Base-by-base conservation (phyloP, 805 yeast genomes). In the Wickerhamiella musiphila region DNA sequence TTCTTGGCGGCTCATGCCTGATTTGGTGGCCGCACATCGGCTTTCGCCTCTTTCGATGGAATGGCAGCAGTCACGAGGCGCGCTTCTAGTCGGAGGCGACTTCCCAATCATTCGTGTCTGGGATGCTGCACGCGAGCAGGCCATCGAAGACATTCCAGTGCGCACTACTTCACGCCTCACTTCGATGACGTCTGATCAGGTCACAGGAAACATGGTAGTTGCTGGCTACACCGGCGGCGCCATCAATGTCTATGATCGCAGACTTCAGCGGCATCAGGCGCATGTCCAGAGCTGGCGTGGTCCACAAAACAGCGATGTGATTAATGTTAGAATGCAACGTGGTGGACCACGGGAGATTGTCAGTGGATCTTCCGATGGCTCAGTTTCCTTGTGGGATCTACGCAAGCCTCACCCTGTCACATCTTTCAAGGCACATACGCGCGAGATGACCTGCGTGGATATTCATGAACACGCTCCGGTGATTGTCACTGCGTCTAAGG, bases 401-500 rank as follows among this genome's bases (percentile, higher is more conserved):
- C 62, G 98, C 37, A 51, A 61, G 23, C 6, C 39, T 3, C 70
- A 70, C 7, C 86, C 94, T 0, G 78, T 86, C 2, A 57, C 66
- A 5, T 57, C 71, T 1, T 81, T 74, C 56, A 59, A 57, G 15
- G 77, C 78, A n/a, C 61, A 54, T 12, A 58, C 60, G 1, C 57
- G 60, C 30, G 58, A 61, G 3, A 65, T 69, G 66, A 68, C 90
- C 6, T 65, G 81, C 14, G 63, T 82, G 35, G 77, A 78, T 47
- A 70, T 81, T 4, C 98, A 90, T 55, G 98, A 90, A 47, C 98
- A 90, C 56, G 98, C 96, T 0, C 96, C 98, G 1, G 64, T 90
- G 2, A 68, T 90, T 35, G 86, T 84, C 2, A 77, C 94, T 3
- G 95, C 94, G 0, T 73, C 84, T 2, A 76, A 76, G 39, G 63